Conservation (phyloP, 176 grass and related monocot species). For the Bothriochloa decipiens region DNA sequence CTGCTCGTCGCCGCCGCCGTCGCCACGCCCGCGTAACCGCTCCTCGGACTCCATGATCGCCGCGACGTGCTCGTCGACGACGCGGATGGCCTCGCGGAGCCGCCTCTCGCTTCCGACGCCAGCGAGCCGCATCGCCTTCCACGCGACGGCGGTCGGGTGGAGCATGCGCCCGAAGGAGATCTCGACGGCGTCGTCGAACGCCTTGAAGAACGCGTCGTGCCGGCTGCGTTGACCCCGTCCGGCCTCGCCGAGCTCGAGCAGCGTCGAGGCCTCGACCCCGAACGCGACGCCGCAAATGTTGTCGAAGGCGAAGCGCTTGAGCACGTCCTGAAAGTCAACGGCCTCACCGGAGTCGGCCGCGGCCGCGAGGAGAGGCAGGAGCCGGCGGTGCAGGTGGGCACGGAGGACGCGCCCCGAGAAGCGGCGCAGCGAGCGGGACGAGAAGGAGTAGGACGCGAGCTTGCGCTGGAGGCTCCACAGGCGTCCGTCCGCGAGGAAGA, state of each 20-base stretch:
- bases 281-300: slow-evolving; percentile 64
- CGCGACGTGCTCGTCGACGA: slow-evolving; percentile 51
- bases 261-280: slow-evolving; percentile 50
- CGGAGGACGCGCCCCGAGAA: slow-evolving; percentile 50
- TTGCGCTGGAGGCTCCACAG: slow-evolving; percentile 73
- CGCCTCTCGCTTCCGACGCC: slow-evolving; percentile 59
- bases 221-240: neutral
- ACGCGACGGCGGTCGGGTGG: slow-evolving; percentile 50
- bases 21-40: neutral
- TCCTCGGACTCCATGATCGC: slow-evolving; percentile 29
- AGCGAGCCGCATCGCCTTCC: slow-evolving; percentile 51
- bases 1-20: slow-evolving; percentile 11
- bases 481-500: slow-evolving; percentile 57
- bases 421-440: slow-evolving; percentile 49
- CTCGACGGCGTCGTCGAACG: slow-evolving; percentile 63
- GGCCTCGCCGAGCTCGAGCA: neutral
- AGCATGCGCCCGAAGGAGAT: slow-evolving; percentile 64
- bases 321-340: slow-evolving; percentile 63
- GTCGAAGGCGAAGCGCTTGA: slow-evolving; percentile 65
- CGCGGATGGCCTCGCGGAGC: slow-evolving; percentile 49
- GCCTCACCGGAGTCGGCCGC: slow-evolving; percentile 29
- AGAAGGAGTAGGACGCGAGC: slow-evolving; percentile 64
- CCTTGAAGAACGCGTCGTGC: slow-evolving; percentile 46
- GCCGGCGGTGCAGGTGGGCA: slow-evolving; percentile 37
- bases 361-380: slow-evolving; percentile 51